These are phyloP conservation scores for Tylopilus rubrobrunneus DNA, from an alignment of 768 basidiomycete species.

Conservation along the genomic window DNA sequence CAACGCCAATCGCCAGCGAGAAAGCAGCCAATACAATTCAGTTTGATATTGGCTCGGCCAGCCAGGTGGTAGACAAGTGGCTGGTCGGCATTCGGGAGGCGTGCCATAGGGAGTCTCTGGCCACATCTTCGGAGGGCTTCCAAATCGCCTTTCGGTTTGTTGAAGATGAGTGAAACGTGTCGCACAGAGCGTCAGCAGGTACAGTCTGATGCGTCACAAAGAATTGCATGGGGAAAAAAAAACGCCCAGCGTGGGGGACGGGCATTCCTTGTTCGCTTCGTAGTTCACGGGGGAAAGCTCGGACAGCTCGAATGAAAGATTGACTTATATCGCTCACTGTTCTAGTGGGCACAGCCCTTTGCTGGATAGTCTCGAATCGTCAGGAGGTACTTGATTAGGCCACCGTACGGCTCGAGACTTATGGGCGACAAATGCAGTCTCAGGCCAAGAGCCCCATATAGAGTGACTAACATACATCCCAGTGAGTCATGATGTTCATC, in stretches of 20 bases:
- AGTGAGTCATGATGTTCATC: too few species aligned
- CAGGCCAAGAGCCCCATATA: too few species aligned
- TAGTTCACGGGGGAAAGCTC: neutral
- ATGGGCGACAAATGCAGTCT: too few species aligned
- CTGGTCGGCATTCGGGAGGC: neutral
- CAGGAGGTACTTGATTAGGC: too few species aligned
- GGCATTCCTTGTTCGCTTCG: too few species aligned
- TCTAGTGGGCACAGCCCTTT: slow-evolving; percentile 2
- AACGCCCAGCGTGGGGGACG: neutral
- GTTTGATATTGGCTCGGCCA: neutral
- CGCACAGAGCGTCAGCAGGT: neutral
- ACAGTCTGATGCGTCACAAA: neutral
- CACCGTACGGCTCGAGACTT: too few species aligned
- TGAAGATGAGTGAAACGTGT: neutral
- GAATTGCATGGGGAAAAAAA: slow-evolving; percentile 3
- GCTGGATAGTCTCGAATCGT: too few species aligned
- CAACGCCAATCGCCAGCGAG: neutral
- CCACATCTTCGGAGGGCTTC: neutral
- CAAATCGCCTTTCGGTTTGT: neutral
- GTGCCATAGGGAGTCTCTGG: neutral
- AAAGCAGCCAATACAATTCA: neutral
- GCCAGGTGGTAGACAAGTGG: neutral
- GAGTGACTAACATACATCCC: too few species aligned
- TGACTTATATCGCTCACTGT: neutral
- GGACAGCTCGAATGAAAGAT: neutral